Base-by-base conservation (phyloP, 2,329 filamentous ascomycete species). In the Sordariomycetes sp. region DNA sequence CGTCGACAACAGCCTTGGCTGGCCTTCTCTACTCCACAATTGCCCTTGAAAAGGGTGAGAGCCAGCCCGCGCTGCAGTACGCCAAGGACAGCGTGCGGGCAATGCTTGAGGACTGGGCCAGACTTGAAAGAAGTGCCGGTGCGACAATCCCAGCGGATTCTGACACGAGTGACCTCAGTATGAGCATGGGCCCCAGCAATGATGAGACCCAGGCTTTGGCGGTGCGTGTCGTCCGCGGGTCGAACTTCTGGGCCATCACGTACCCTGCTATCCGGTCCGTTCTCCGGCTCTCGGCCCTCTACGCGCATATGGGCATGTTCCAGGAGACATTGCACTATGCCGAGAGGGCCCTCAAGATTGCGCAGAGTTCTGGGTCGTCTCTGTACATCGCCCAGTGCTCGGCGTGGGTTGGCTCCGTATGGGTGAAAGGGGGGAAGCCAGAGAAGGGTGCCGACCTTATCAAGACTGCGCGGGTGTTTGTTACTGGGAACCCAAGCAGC, bases 261-360 rank as follows among this genome's bases (percentile, higher is more conserved):
- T 81, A 83, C 32, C 84, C 87, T 1, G 78, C 97, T 22, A 86
- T 91, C 64, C 80, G 82, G 34, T 83, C 85, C 59, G 75, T 96
- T 16, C 72, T 86, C 60, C 86, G 91, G 59, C 80, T 96, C 3
- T 90, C 90, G 0, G 80, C 81, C 3, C 76, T 96, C 1, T 96
- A 92, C 64, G 84, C 88, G 1, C 87, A 96, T 62, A 82, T 94
- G 62, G 94, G 94, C 32, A 81, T 96, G 72, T 90, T 91, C 62
- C 86, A 90, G 60, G 93, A 97, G 69, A 93, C 93, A 1, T 74
- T 93, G 0, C 94, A 92, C 68, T 95, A 96, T 64, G 86, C 88
- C 1, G 88, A 97, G 64, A 88, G 94, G 65, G 91, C 91, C 0
- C 77, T 87, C 58, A 90, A 88, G 65, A 81, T 96, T 60, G 89